A percentile compares a stretch with the other conserved stretches of the same genome.
Evolutionary conservation across 805 yeast species (phyloP).

Genomic region (Yarrowia deformans): DNA sequence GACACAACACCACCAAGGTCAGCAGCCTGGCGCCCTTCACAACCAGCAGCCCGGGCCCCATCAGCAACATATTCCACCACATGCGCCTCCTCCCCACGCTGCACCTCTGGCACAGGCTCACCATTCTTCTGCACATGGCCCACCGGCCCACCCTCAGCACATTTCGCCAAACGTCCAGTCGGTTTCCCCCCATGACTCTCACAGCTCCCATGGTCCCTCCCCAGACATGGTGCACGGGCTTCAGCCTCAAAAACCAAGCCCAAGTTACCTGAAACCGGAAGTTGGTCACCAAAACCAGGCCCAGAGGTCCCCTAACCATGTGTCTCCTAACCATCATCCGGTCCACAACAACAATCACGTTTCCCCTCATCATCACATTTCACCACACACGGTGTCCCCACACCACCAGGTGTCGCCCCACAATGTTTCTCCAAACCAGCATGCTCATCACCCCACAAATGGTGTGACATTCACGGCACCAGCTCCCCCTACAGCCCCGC

Average conservation of each 20-base stretch:
- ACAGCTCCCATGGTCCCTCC: conserved; percentile 1
- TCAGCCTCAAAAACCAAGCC: neutral
- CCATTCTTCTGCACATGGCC: neutral
- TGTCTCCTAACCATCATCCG: neutral
- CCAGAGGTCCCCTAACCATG: neutral
- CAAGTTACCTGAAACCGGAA: conserved; percentile 6
- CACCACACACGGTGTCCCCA: conserved; percentile 1
- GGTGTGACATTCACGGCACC: neutral
- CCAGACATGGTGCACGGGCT: conserved; percentile 8
- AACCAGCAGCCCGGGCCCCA: too few species aligned
- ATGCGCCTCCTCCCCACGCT: neutral
- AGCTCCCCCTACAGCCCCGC: neutral
- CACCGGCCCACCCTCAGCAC: neutral
- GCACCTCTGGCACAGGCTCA: too few species aligned
- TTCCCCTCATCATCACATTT: conserved; percentile 1
- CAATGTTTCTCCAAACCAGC: neutral
- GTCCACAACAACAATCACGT: conserved; percentile 3
- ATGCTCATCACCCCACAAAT: neutral
- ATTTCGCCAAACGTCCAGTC: conserved; percentile 16
- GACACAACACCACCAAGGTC: neutral
- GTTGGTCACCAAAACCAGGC: neutral
- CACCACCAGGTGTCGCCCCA: conserved; percentile 7
- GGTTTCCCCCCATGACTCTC: conserved; percentile 11
- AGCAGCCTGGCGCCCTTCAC: neutral
- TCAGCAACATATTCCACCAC: neutral